phyloP scores from a whole-genome alignment of 2,329 filamentous ascomycete genomes.

The Xenoacremonium recifei region DNA sequence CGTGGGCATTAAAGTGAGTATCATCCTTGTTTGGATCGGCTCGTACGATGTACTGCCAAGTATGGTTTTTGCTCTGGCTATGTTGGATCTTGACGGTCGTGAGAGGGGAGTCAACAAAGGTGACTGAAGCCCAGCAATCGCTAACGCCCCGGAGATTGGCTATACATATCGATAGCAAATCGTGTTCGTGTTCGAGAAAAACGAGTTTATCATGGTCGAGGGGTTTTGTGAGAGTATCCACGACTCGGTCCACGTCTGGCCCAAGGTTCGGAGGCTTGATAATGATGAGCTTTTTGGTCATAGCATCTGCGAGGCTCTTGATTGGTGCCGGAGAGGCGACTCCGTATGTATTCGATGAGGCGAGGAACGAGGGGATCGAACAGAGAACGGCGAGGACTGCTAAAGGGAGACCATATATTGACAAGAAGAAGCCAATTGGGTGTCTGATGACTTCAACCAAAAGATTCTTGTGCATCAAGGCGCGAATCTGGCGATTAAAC shows the following conservation, averaged over 20 bases:
- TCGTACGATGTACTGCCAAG: constrained; percentile 29
- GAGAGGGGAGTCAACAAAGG: constrained; percentile 28
- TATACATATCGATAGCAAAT: constrained; percentile 18
- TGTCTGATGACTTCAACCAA: constrained; percentile 9
- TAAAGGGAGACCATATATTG: constrained; percentile 25
- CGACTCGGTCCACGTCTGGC: constrained; percentile 21
- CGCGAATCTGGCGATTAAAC: constrained; percentile 10
- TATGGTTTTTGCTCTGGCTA: constrained; percentile 13
- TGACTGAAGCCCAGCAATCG: constrained; percentile 27
- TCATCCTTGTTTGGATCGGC: constrained; percentile 26
- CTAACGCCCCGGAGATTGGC: constrained; percentile 25
- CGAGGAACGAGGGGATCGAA: constrained; percentile 25
- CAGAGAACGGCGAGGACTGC: constrained; percentile 28
- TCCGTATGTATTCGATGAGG: constrained; percentile 11
- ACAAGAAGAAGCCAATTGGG: constrained; percentile 16
- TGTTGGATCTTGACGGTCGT: constrained; percentile 8
- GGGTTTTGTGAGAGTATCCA: constrained; percentile 20
- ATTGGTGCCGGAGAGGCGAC: constrained; percentile 18
- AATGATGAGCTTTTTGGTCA: constrained; percentile 25
- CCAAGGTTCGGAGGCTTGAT: constrained; percentile 20
- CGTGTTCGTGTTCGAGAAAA: constrained; percentile 14
- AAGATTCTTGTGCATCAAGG: constrained; percentile 14
- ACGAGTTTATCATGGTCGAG: constrained; percentile 14
- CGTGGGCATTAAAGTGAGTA: constrained; percentile 48
- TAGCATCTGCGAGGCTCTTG: constrained; percentile 13